Evolutionary conservation across 768 basidiomycete genomes (phyloP).

Genomic region (Fomitopsis serialis): DNA sequence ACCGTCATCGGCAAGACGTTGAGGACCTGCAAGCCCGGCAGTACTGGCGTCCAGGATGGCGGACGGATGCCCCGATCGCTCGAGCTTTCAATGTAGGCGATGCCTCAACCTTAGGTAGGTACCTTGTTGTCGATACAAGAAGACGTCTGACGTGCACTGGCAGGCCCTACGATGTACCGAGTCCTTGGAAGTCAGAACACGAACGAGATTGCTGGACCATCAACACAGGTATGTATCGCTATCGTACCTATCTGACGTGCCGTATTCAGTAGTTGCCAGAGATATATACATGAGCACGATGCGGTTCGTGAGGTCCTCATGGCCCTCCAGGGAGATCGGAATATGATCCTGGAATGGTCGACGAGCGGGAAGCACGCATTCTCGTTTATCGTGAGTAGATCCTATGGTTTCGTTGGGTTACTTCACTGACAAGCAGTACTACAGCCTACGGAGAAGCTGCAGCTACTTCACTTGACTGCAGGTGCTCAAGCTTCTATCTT

Average conservation of each 20-base stretch:
- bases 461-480: constrained; percentile 63
- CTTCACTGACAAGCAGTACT: not conserved
- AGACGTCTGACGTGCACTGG: not conserved
- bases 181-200: constrained; percentile 32
- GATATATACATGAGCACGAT: constrained; percentile 69
- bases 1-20: constrained; percentile 47
- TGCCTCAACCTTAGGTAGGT: constrained; percentile 65
- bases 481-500: constrained; percentile 63
- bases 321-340: constrained; percentile 66
- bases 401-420: not conserved
- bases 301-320: constrained; percentile 75
- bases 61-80: constrained; percentile 35
- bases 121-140: not conserved
- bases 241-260: not conserved
- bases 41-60: constrained; percentile 73
- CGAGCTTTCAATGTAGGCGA: constrained; percentile 59
- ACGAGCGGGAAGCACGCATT: constrained; percentile 21
- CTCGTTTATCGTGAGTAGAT: constrained; percentile 26
- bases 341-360: constrained; percentile 42
- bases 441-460: constrained; percentile 51
- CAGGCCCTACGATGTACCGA: constrained; percentile 43
- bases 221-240: constrained; percentile 33
- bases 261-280: constrained; percentile 30
- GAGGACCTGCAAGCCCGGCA: constrained; percentile 60
- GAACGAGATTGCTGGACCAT: constrained; percentile 34